Conservation (phyloP, 2,329 filamentous ascomycete species). For the Phaeosphaeria sp. region DNA sequence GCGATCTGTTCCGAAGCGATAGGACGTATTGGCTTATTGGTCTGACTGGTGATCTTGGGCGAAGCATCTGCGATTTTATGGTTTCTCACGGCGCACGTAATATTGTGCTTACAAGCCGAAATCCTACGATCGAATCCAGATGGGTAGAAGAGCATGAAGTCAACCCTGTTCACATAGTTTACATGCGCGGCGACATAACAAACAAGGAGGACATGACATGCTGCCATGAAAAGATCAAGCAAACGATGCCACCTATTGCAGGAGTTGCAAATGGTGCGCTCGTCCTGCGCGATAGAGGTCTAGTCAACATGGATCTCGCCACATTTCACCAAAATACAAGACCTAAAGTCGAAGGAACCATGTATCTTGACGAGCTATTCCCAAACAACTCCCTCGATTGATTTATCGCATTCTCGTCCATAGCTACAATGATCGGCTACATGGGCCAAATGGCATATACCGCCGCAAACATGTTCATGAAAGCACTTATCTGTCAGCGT, state of each 20-base stretch:
- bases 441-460: slow-evolving; percentile 20
- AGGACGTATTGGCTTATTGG: not conserved
- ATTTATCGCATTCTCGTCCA: slow-evolving; percentile 27
- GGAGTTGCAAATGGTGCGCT: slow-evolving; percentile 25
- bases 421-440: slow-evolving; percentile 9
- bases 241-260: slow-evolving; percentile 10
- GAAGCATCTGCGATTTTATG: not conserved
- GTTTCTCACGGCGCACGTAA: not conserved
- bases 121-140: not conserved
- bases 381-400: slow-evolving; percentile 19
- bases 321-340: not conserved
- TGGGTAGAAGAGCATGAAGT: not conserved
- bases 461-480: slow-evolving; percentile 48
- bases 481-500: slow-evolving; percentile 42
- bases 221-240: not conserved
- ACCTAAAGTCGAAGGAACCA: slow-evolving; percentile 24
- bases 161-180: no score
- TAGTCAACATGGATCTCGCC: slow-evolving; percentile 11
- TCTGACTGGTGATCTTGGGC: not conserved
- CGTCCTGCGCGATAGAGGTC: slow-evolving; percentile 13
- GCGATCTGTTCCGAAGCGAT: not conserved
- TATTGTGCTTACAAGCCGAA: not conserved
- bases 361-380: slow-evolving; percentile 19
- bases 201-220: not conserved
- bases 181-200: slow-evolving; percentile 9